Conservation (phyloP, 768 basidiomycete genomes). For the Amanita subjunquillea region DNA sequence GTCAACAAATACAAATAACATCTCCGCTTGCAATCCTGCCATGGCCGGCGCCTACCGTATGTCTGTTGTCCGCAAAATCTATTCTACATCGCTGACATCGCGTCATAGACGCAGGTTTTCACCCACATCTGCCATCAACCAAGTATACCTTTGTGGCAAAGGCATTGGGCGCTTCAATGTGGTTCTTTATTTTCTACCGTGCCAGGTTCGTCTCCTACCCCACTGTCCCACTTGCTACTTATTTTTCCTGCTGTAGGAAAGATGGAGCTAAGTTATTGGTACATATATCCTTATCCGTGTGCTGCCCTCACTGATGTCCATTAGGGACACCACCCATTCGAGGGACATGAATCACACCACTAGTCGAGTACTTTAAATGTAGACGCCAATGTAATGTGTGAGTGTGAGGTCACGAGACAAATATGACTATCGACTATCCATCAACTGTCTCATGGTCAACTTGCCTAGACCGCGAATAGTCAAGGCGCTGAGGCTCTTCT, state of each 20-base stretch:
- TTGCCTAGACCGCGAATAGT: slow-evolving; percentile 21
- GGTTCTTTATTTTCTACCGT: slow-evolving; percentile 98
- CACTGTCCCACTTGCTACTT: not conserved
- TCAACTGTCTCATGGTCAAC: slow-evolving; percentile 13
- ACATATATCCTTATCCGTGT: slow-evolving; percentile 11
- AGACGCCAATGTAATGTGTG: not conserved
- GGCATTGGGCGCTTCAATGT: slow-evolving; percentile 87
- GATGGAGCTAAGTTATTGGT: slow-evolving; percentile 72
- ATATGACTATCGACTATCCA: not conserved
- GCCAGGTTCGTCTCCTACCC: slow-evolving; percentile 54
- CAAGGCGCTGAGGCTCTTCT: slow-evolving; percentile 39
- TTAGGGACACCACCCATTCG: slow-evolving; percentile 45
- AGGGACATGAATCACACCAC: slow-evolving; percentile 29
- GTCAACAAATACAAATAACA: slow-evolving; percentile 26
- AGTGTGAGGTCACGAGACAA: not conserved
- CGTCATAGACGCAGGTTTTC: slow-evolving; percentile 60
- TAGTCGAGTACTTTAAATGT: slow-evolving; percentile 13
- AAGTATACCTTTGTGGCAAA: slow-evolving; percentile 74
- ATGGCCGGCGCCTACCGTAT: slow-evolving; percentile 35
- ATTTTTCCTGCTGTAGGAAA: slow-evolving; percentile 34
- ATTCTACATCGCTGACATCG: slow-evolving; percentile 2
- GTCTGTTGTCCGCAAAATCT: slow-evolving; percentile 1
- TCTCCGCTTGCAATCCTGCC: slow-evolving; percentile 12
- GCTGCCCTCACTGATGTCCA: not conserved
- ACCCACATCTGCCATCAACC: slow-evolving; percentile 78